Evolutionary conservation across 208 protist species (phyloP).

Genomic region (Trichomonas vaginalis): DNA sequence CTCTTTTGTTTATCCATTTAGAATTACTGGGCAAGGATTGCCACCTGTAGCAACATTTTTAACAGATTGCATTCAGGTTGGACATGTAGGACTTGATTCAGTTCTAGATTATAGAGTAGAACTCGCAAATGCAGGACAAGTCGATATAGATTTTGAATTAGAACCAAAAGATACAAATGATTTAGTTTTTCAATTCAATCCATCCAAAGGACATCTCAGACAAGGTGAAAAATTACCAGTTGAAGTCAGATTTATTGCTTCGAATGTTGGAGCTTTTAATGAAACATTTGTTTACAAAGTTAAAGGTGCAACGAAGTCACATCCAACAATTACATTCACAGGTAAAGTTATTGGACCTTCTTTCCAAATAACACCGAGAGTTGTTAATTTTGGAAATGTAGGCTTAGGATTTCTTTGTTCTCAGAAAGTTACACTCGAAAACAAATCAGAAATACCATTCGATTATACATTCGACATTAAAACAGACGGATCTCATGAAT

Average conservation of each 20-base stretch:
- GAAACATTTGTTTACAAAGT: neutral
- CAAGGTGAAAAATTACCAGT: neutral
- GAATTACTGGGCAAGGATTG: neutral
- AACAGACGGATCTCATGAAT: neutral
- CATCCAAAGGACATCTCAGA: neutral
- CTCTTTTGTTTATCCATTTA: neutral
- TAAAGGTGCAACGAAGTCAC: neutral
- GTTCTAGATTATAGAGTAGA: neutral
- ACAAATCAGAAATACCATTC: slow-evolving; percentile 2
- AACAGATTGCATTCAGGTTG: neutral
- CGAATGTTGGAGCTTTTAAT: neutral
- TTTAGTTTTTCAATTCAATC: neutral
- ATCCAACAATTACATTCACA: neutral
- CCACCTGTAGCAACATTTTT: neutral
- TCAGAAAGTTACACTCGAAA: neutral
- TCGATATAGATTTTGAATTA: neutral
- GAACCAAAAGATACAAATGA: neutral
- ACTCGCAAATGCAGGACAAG: neutral
- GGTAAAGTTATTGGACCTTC: neutral
- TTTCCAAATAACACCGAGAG: neutral
- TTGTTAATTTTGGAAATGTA: neutral
- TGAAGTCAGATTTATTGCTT: neutral
- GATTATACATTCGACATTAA: neutral
- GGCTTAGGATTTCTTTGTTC: neutral
- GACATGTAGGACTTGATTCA: neutral